A percentile compares a stretch with the other conserved stretches of the same genome.
Evolutionary conservation across 2,329 filamentous ascomycete species (phyloP).

Genomic region (Colletotrichum lupini): DNA sequence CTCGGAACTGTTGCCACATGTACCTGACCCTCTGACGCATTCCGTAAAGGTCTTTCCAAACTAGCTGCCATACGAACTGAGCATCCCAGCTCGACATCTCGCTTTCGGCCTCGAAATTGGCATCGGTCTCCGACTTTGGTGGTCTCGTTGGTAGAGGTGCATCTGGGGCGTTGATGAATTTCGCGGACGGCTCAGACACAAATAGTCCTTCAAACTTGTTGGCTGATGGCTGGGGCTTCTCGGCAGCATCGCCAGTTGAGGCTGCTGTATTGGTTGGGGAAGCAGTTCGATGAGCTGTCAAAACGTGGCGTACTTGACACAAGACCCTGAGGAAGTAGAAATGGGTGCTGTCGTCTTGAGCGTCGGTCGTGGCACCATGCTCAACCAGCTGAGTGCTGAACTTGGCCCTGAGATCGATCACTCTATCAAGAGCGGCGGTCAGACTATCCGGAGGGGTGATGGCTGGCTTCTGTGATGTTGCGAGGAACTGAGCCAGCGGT

Average conservation of each 20-base stretch:
- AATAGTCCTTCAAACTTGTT: background rate
- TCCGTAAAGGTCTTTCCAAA: background rate
- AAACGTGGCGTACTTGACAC: background rate
- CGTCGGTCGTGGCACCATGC: background rate
- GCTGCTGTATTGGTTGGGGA: background rate
- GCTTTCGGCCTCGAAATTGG: background rate
- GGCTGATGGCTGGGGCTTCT: background rate
- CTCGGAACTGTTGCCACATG: background rate
- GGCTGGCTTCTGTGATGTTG: background rate
- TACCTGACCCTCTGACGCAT: background rate
- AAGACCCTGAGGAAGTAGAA: background rate
- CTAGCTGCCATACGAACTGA: background rate
- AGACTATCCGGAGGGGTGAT: background rate
- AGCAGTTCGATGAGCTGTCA: background rate
- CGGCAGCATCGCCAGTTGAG: background rate
- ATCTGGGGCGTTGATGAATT: background rate
- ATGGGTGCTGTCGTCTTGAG: background rate
- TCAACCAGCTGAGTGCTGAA: background rate
- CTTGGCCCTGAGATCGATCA: background rate
- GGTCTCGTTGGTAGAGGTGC: background rate
- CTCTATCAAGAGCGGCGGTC: background rate
- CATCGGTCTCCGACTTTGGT: background rate
- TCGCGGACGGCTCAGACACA: background rate
- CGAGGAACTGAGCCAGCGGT: background rate
- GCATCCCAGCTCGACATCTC: background rate